Conservation (phyloP, 768 basidiomycete species). For the Macrolepiota dolichaula region DNA sequence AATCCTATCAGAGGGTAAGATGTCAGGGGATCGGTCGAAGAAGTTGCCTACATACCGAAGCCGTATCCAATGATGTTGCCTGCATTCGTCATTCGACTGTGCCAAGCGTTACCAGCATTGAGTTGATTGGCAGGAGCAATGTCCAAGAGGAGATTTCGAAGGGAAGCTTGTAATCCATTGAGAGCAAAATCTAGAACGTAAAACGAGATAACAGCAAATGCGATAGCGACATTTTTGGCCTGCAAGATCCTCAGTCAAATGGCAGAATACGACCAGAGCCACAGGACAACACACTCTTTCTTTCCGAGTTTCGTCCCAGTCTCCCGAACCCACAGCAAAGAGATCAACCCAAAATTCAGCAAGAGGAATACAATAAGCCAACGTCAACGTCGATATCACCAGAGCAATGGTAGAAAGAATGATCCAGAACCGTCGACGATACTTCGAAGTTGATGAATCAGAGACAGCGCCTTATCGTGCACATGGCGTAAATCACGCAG, state of each 20-base stretch:
- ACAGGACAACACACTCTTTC: constrained; percentile 44
- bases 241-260: constrained; percentile 21
- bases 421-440: constrained; percentile 91
- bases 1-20: constrained; percentile 53
- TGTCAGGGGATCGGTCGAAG: neutral
- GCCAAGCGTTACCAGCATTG: constrained; percentile 96
- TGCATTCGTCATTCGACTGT: constrained; percentile 93
- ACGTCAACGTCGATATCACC: constrained; percentile 67
- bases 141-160: constrained; percentile 92
- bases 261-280: neutral
- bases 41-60: constrained; percentile 54
- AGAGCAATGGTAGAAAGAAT: constrained; percentile 82
- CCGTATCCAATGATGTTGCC: constrained; percentile 95
- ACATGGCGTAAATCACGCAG: constrained; percentile 27
- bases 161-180: constrained; percentile 90
- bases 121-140: constrained; percentile 86
- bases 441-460: constrained; percentile 88
- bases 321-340: constrained; percentile 70
- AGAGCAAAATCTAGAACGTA: constrained; percentile 97
- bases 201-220: constrained; percentile 84
- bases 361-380: constrained; percentile 80
- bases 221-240: constrained; percentile 73
- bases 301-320: constrained; percentile 80
- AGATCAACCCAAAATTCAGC: constrained; percentile 77
- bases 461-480: constrained; percentile 78